These are phyloP conservation scores for Lupinus albus DNA, from an alignment of 306 rosid species.

Conservation along the genomic window DNA sequence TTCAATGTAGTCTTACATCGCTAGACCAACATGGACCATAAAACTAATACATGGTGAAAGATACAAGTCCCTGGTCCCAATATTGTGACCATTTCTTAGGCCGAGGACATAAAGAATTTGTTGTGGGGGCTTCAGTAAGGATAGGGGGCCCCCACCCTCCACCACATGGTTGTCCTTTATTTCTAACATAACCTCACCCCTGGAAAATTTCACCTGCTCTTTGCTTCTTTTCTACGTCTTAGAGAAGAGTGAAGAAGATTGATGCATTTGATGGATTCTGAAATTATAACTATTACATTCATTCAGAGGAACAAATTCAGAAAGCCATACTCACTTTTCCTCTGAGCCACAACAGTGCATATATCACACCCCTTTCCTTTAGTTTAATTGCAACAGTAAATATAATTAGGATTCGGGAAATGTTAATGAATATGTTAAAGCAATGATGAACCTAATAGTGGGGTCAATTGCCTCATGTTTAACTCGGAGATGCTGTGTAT, in stretches of 20 bases:
- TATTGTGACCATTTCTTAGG: conserved; percentile 32
- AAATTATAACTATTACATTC: conserved; percentile 47
- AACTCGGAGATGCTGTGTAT: no score
- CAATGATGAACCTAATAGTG: no score
- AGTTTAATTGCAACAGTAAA: conserved; percentile 17
- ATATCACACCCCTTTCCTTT: conserved; percentile 30
- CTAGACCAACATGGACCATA: no score
- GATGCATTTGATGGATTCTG: conserved; percentile 73
- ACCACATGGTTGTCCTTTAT: conserved; percentile 64
- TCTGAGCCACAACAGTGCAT: conserved; percentile 28
- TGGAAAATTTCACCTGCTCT: conserved; percentile 57
- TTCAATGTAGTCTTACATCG: no score
- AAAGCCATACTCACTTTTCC: conserved; percentile 51
- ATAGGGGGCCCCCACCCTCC: conserved; percentile 53
- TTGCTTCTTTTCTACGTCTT: conserved; percentile 80
- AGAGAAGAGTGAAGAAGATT: conserved; percentile 60
- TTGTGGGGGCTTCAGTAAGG: conserved; percentile 53
- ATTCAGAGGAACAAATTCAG: conserved; percentile 45
- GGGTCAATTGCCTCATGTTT: no score
- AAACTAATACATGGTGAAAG: no score
- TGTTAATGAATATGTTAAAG: no score
- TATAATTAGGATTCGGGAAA: no score
- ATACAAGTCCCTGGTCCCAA: conserved; percentile 46
- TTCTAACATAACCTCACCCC: conserved; percentile 29
- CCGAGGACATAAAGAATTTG: conserved; percentile 50